Evolutionary conservation across 2,329 filamentous ascomycete genomes (phyloP), one percentile per base, ranked within the genome.

Genomic region (Ramularia endophylla): DNA sequence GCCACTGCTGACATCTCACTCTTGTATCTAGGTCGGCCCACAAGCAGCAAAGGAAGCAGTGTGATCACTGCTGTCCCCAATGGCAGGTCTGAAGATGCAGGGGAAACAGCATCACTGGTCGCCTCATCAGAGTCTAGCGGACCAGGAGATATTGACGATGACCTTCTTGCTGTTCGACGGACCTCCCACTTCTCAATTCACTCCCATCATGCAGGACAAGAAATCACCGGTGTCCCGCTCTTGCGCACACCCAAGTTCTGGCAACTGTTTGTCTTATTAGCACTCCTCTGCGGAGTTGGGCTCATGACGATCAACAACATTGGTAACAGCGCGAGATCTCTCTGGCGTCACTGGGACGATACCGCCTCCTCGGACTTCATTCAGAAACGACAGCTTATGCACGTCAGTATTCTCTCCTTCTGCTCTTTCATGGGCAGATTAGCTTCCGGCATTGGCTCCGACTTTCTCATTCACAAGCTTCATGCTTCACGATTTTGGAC

Each of bases 281-380:
- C 83, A 28, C 77, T 95, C n/a, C 71, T 97, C 48, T 87, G 88
- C 4, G 92, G 92, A 38, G 85, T 95, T 55, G 92, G 92, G 8
- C 70, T 98, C 51, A 98, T 98, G 92, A 97, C 90, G 0, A 98
- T 98, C 67, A 98, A 98, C 69, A 98, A 98, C 56, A 95, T 97
- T 58, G 92, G 92, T 31, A 94, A 95, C 60, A 80, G 89, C 55
- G 69, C 73, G 44, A 85, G 87, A 59, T 87, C 88, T 2, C 73
- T 98, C 1, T 97, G 92, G 92, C 82, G 79, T 47, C 78, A 87
- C 57, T 94, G 83, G 60, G 87, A 95, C 56, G 74, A 81, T 49
- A 80, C 77, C 1, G 81, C 84, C 2, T 74, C 75, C 46, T 20
- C 32, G 2, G 77, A 81, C 36, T 89, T 88, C 53, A 83, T 98